phyloP scores from a whole-genome alignment of 257 asterid species.

The Thymus quinquecostatus region DNA sequence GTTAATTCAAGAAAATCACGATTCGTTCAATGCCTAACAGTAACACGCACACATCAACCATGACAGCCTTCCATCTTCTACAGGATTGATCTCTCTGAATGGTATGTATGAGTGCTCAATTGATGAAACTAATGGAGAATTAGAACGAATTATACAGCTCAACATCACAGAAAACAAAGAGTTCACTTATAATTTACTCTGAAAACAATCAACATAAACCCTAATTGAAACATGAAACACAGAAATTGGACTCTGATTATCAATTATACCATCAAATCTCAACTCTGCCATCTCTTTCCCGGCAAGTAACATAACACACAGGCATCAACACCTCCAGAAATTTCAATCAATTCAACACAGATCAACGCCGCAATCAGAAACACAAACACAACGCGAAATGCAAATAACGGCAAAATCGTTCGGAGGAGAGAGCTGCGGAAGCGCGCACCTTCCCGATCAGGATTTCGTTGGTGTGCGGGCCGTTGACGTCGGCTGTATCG shows the following conservation, averaged over 20 bases:
- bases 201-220: no score
- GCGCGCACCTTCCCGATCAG: conserved; percentile 27
- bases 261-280: no score
- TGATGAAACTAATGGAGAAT: background rate
- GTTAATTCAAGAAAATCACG: background rate
- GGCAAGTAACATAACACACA: no score
- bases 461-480: conserved; percentile 43
- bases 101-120: background rate
- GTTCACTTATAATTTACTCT: background rate
- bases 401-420: background rate
- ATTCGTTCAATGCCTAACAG: background rate
- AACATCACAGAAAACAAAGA: background rate
- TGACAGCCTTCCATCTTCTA: background rate
- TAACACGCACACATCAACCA: background rate
- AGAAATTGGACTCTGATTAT: no score
- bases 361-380: background rate
- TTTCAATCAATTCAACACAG: no score
- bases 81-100: background rate
- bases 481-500: conserved; percentile 41
- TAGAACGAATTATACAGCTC: background rate
- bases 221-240: no score
- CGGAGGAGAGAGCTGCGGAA: background rate
- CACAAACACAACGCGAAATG: background rate
- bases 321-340: no score
- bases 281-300: no score